phyloP scores from a whole-genome alignment of 805 yeast genomes.

The Nakazawaea laoshanensis region DNA sequence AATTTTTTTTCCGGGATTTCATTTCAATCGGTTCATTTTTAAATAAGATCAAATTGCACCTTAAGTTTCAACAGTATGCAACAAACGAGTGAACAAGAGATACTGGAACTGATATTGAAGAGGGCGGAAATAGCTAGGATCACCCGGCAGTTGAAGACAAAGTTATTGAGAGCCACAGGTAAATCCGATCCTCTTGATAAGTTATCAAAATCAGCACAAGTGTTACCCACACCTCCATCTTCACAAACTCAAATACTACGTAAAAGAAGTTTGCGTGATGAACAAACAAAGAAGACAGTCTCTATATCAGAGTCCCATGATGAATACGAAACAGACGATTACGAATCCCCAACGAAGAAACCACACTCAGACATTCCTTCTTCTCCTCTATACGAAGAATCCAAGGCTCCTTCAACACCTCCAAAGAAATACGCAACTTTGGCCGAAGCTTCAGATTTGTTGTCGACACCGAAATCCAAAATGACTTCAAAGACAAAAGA shows the following conservation, averaged over 20 bases:
- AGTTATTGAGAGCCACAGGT: conserved; percentile 30
- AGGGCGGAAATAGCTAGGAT: conserved; percentile 37
- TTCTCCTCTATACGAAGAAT: conserved; percentile 11
- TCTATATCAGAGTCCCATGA: conserved; percentile 7
- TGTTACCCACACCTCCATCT: conserved; percentile 9
- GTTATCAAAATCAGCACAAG: background rate
- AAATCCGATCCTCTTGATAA: conserved; percentile 14
- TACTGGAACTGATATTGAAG: conserved; percentile 34
- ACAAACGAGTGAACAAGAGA: conserved; percentile 23
- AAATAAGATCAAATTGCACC: background rate
- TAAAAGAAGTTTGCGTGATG: no score
- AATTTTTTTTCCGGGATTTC: no score
- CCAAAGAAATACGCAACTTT: conserved; percentile 24
- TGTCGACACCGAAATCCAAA: conserved; percentile 23
- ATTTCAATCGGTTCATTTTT: background rate
- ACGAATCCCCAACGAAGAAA: conserved; percentile 14
- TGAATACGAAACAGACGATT: conserved; percentile 12
- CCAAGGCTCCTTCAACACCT: conserved; percentile 12
- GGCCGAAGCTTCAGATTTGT: conserved; percentile 14
- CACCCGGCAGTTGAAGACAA: conserved; percentile 32
- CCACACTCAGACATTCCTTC: conserved; percentile 10
- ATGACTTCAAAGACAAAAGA: conserved; percentile 3
- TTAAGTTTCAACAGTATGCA: background rate
- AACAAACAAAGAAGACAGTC: no score
- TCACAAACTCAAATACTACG: conserved; percentile 1